phyloP scores from a whole-genome alignment of 1,284 basidiomycete genomes.

The Rugosomyces carneus region DNA sequence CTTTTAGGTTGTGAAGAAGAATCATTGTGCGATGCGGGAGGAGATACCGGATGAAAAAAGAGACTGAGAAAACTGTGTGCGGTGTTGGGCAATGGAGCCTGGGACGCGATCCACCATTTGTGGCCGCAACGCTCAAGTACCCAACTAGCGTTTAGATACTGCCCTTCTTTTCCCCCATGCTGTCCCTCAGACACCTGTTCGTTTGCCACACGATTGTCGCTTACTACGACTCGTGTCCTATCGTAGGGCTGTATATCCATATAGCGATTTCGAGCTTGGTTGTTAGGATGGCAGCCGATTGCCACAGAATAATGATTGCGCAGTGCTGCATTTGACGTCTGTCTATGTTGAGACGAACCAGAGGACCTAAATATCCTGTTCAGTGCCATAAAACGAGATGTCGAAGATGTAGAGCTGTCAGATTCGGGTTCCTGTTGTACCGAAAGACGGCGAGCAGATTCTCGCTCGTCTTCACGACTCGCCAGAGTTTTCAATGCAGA shows the following conservation, averaged over 20 bases:
- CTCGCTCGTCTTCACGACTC: slow-evolving; percentile 36
- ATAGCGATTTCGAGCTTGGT: slow-evolving; percentile 62
- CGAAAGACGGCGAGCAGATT: slow-evolving; percentile 30
- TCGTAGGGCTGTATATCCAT: slow-evolving; percentile 71
- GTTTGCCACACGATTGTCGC: slow-evolving; percentile 15
- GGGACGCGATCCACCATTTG: slow-evolving; percentile 79
- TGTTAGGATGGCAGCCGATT: slow-evolving; percentile 37
- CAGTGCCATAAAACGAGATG: slow-evolving; percentile 11
- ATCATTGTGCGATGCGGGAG: slow-evolving; percentile 22
- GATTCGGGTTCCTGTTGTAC: slow-evolving; percentile 13
- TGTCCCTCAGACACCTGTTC: slow-evolving; percentile 15
- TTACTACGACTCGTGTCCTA: slow-evolving; percentile 60
- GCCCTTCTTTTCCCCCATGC: slow-evolving; percentile 24
- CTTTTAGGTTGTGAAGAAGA: slow-evolving; percentile 18
- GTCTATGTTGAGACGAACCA: slow-evolving; percentile 7
- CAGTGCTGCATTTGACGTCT: not conserved
- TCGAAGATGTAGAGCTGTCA: slow-evolving; percentile 18
- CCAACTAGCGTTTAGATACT: slow-evolving; percentile 84
- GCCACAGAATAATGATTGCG: slow-evolving; percentile 46
- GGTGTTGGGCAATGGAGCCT: slow-evolving; percentile 69
- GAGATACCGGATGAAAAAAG: slow-evolving; percentile 45
- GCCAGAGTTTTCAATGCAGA: slow-evolving; percentile 31
- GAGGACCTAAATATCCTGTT: slow-evolving; percentile 10
- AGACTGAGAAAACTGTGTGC: slow-evolving; percentile 70
- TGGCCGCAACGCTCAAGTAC: slow-evolving; percentile 64